Base-by-base conservation (phyloP, 2,329 filamentous ascomycete genomes). In the Penicillium sp. region DNA sequence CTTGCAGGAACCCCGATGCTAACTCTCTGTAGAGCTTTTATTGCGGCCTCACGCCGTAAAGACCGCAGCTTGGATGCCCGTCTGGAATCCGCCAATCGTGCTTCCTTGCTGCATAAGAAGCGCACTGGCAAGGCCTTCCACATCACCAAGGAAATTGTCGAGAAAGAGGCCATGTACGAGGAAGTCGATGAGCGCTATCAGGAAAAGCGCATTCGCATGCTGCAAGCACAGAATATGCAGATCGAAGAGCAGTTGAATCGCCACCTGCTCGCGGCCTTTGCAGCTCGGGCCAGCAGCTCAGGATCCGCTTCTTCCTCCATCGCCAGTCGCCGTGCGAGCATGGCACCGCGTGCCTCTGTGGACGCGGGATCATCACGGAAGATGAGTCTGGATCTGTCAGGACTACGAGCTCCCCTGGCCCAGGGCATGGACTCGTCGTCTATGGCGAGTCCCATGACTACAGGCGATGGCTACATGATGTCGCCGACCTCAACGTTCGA, bases 151-250 rank as follows among this genome's bases (percentile, higher is more conserved):
- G 77, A 92, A 55, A 88, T 92, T 65, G 88, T 95, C 9, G 71
- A 84, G 51, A 88, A 86, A 46, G 89, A 95, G 61, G 87, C 93
- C 61, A 94, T 95, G 86, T 95, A 95, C 59, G 88, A 95, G 56
- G 89, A 95, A 62, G 85, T 94, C 56, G 88, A 94, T 36, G 85
- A 94, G 51, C 84, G 89, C 39, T 64, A 64, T 32, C 60, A 64
- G 38, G 61, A 64, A 35, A 65, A 65, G 39, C 58, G 62, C 20
- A 57, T 62, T 28, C 57, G 55, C n/a, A 61, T 64, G 52, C 50
- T 65, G 32, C 60, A 64, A 27, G 58, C 55, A 3, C 62, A 65
- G 45, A 64, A 59, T 41, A 48, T 55, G 48, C 56, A 63, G 42
- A 56, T 65, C 32, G 58, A 66, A 41, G 54, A 57, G 32, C 57